These are phyloP conservation scores for Aureobasidium namibiae DNA, from an alignment of 2,329 filamentous ascomycete genomes.

Conservation along the genomic window DNA sequence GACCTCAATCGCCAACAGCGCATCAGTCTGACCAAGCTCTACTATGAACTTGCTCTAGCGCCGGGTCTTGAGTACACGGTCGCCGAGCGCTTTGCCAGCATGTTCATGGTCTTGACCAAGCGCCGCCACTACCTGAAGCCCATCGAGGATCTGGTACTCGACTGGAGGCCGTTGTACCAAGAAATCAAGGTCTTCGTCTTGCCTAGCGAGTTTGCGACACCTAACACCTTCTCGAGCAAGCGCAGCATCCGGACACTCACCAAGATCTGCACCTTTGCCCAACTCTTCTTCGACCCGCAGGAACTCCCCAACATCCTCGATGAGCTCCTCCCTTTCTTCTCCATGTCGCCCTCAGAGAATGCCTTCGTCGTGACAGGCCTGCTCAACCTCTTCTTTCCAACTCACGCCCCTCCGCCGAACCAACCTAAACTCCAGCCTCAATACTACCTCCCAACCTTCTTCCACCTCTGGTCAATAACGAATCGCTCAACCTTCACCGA, in stretches of 20 bases:
- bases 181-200: slow-evolving; percentile 87
- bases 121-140: slow-evolving; percentile 94
- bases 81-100: slow-evolving; percentile 86
- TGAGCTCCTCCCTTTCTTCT: slow-evolving; percentile 58
- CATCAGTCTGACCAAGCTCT: slow-evolving; percentile 76
- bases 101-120: slow-evolving; percentile 96
- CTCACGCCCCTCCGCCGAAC: slow-evolving; percentile 63
- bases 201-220: slow-evolving; percentile 67
- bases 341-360: slow-evolving; percentile 82
- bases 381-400: slow-evolving; percentile 82
- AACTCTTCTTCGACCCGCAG: slow-evolving; percentile 84
- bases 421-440: slow-evolving; percentile 73
- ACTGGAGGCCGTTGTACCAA: slow-evolving; percentile 89
- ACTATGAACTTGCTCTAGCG: slow-evolving; percentile 87
- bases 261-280: slow-evolving; percentile 83
- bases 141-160: slow-evolving; percentile 77
- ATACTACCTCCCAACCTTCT: slow-evolving; percentile 84
- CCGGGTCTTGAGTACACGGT: slow-evolving; percentile 77
- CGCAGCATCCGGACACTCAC: slow-evolving; percentile 65
- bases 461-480: slow-evolving; percentile 92
- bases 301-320: slow-evolving; percentile 66
- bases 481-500: slow-evolving; percentile 84
- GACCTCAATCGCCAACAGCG: slow-evolving; percentile 82
- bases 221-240: slow-evolving; percentile 47
- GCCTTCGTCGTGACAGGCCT: slow-evolving; percentile 88